Conservation (phyloP, 495 filamentous ascomycete species). For the Cryomyces minteri region DNA sequence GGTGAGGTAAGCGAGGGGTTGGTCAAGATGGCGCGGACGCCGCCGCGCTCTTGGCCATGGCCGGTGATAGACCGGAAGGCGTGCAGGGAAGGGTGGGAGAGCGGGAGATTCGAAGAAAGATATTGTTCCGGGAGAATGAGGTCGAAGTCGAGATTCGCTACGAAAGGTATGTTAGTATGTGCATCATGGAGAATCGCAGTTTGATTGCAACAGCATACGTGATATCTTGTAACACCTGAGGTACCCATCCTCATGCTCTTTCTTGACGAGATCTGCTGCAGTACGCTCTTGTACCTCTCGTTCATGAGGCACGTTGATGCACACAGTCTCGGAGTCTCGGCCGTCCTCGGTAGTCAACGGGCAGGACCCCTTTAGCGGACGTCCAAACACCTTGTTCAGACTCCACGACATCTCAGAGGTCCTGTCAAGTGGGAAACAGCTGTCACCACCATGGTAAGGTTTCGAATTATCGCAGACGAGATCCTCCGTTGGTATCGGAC, state of each 20-base stretch:
- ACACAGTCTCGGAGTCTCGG: conserved; percentile 35
- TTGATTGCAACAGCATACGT: conserved; percentile 1
- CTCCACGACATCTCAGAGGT: conserved; percentile 57
- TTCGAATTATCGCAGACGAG: conserved; percentile 75
- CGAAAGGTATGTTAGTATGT: conserved; percentile 6
- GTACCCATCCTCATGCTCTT: conserved; percentile 33
- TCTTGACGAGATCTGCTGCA: conserved; percentile 38
- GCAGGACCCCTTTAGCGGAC: conserved; percentile 60
- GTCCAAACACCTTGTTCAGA: conserved; percentile 70
- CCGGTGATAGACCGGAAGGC: conserved; percentile 85
- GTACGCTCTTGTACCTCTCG: conserved; percentile 49
- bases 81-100: conserved; percentile 50
- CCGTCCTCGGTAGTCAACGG: conserved; percentile 43
- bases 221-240: conserved; percentile 35
- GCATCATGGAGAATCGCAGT: not conserved
- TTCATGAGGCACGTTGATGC: conserved; percentile 53
- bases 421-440: conserved; percentile 67
- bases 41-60: conserved; percentile 81
- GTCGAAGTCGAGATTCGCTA: conserved; percentile 48
- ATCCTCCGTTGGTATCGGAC: conserved; percentile 56
- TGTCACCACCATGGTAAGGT: conserved; percentile 53
- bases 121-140: conserved; percentile 46
- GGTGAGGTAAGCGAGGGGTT: conserved; percentile 50
- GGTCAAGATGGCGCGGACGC: conserved; percentile 72
- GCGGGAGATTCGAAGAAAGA: conserved; percentile 28